A percentile compares a stretch with the other conserved stretches of the same genome.
These are phyloP conservation scores for Termitomyces sp. DNA, from an alignment of 768 basidiomycete species.

Conservation along the genomic window DNA sequence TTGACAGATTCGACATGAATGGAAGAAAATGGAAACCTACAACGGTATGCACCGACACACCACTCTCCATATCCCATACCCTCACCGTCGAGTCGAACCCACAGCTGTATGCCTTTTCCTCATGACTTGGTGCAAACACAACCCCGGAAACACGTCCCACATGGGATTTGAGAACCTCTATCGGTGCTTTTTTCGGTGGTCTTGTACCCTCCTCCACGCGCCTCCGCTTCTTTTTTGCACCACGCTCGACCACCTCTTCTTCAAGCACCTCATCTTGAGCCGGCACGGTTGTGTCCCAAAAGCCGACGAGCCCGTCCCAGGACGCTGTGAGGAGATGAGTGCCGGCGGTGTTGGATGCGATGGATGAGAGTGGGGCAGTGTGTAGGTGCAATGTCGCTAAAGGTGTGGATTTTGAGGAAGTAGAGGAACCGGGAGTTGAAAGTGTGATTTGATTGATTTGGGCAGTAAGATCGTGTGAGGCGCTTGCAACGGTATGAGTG, in stretches of 20 bases:
- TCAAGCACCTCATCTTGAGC: slow-evolving; percentile 55
- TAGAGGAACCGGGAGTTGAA: slow-evolving; percentile 11
- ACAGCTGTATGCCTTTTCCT: slow-evolving; percentile 56
- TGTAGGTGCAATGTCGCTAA: slow-evolving; percentile 81
- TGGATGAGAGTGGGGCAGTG: slow-evolving; percentile 70
- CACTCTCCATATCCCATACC: slow-evolving; percentile 80
- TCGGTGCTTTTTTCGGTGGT: slow-evolving; percentile 57
- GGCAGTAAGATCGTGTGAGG: slow-evolving; percentile 77
- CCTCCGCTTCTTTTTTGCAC: slow-evolving; percentile 59
- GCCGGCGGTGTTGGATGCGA: slow-evolving; percentile 50
- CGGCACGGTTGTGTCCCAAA: slow-evolving; percentile 71
- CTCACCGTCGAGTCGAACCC: slow-evolving; percentile 90
- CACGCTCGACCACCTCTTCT: slow-evolving; percentile 25
- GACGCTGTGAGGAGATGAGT: slow-evolving; percentile 73
- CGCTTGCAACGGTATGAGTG: slow-evolving; percentile 48
- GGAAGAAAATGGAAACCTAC: slow-evolving; percentile 34
- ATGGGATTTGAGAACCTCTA: slow-evolving; percentile 76
- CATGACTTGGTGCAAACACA: slow-evolving; percentile 38
- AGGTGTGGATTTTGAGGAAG: slow-evolving; percentile 21
- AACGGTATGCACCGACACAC: slow-evolving; percentile 64
- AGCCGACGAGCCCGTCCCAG: slow-evolving; percentile 82
- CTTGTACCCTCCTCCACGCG: slow-evolving; percentile 43
- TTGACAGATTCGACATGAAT: not conserved
- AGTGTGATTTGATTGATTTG: slow-evolving; percentile 43
- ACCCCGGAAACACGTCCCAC: slow-evolving; percentile 75